Base-by-base conservation (phyloP, 768 basidiomycete genomes). In the Porphyrellus cyaneotinctus region DNA sequence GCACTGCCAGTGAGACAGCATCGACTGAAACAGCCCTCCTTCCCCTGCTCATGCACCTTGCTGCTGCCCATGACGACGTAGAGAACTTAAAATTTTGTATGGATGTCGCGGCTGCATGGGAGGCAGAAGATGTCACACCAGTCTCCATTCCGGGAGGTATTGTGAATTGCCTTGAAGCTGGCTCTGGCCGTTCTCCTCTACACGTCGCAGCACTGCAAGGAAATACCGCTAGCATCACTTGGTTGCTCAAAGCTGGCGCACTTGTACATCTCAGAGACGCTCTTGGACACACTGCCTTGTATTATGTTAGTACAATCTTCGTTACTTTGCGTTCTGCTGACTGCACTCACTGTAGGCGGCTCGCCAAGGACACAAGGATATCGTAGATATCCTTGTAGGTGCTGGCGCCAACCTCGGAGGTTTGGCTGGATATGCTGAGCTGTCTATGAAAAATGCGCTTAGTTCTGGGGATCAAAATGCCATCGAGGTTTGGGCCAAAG, bases 271-370 rank as follows among this genome's bases (percentile, higher is more conserved):
- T 88, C 10, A 77, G 92, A 50, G 92, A 95, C 65, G 64, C 70
- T 1, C 74, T 93, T 41, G 92, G 89, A 2, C 91, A 93, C 61
- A 92, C 91, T 14, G 79, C 89, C 4, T 72, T 93, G 15, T 93
- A 92, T 69, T 88, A 91, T 69, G 88, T 88, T 56, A 60, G 82
- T 67, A 28, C 15, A 37, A 39, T 43, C 17, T 35, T 20, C 48
- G 6, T 23, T 6, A 24, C 32, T 20, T 36, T 24, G n/a, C 20
- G 13, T 51, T 47, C 43, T 31, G 15, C 39, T 52, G 32, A 61
- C 48, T 36, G 11, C 28, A 36, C 18, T 41, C 22, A 23, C 51
- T 13, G 14, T 54, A 91, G 88, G 89, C 91, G 48, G 86, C 88
- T 24, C 79, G 91, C 22, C 84, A 88, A 64, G 78, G 84, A 1